These are phyloP conservation scores for Starmerella geochares DNA, from an alignment of 805 yeast species.

Conservation along the genomic window DNA sequence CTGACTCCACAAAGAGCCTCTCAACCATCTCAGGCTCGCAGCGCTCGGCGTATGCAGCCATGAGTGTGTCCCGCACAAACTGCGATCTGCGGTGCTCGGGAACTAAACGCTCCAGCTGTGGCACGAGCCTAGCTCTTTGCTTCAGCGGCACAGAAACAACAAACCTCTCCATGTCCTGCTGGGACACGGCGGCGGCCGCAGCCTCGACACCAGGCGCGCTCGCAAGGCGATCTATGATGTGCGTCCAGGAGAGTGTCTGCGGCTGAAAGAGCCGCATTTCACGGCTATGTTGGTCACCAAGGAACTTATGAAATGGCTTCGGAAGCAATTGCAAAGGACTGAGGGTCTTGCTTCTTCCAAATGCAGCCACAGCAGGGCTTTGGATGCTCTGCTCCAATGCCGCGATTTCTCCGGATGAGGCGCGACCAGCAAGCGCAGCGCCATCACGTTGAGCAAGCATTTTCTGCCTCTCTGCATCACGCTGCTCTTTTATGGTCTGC, in stretches of 20 bases:
- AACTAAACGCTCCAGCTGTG: slow-evolving; percentile 25
- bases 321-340: slow-evolving; percentile 3
- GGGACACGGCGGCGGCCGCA: slow-evolving; percentile 10
- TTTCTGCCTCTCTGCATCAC: slow-evolving; percentile 20
- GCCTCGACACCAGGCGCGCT: not conserved
- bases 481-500: slow-evolving; percentile 11
- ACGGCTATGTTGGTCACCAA: not conserved
- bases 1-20: slow-evolving; percentile 22
- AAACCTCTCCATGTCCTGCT: slow-evolving; percentile 26
- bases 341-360: not conserved
- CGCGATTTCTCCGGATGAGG: slow-evolving; percentile 17
- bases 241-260: slow-evolving; percentile 2
- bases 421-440: slow-evolving; percentile 6
- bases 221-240: slow-evolving; percentile 3
- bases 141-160: slow-evolving; percentile 26
- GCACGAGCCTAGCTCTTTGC: slow-evolving; percentile 21
- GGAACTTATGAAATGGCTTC: not conserved
- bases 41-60: slow-evolving; percentile 31
- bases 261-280: slow-evolving; percentile 1
- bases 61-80: slow-evolving; percentile 25
- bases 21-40: slow-evolving; percentile 26
- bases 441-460: slow-evolving; percentile 14
- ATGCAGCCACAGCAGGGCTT: not conserved
- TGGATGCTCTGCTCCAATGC: slow-evolving; percentile 17
- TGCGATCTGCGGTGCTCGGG: slow-evolving; percentile 11